Conservation (phyloP, 805 yeast genomes). For the Wickerhamiella domercqiae region DNA sequence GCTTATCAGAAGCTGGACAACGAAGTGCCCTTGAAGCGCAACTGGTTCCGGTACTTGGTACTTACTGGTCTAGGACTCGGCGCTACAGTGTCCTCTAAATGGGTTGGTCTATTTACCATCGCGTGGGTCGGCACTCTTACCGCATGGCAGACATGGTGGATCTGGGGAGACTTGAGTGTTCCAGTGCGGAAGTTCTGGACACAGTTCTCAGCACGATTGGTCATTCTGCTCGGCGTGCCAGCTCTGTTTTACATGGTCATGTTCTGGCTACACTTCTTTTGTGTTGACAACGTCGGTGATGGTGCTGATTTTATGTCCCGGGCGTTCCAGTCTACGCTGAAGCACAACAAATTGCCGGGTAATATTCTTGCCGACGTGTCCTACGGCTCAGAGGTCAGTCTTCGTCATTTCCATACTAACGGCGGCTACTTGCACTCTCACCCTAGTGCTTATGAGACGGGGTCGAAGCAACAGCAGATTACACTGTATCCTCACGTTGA, state of each 20-base stretch:
- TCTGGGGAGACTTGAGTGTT: conserved; percentile 51
- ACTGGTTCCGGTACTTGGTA: conserved; percentile 40
- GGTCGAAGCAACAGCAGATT: conserved; percentile 65
- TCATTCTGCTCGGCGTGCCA: conserved; percentile 40
- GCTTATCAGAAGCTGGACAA: conserved; percentile 36
- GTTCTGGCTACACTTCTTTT: conserved; percentile 42
- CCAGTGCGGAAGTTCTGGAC: conserved; percentile 24
- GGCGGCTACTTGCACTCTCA: conserved; percentile 80
- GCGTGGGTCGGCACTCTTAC: conserved; percentile 44
- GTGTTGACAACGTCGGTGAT: conserved; percentile 33
- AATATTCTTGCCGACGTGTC: conserved; percentile 49
- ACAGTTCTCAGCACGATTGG: conserved; percentile 29
- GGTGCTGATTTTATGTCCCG: conserved; percentile 54
- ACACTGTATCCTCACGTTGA: conserved; percentile 48
- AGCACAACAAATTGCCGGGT: conserved; percentile 27
- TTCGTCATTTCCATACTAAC: conserved; percentile 53
- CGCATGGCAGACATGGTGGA: conserved; percentile 44
- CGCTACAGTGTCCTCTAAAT: conserved; percentile 44
- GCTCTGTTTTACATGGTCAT: conserved; percentile 38
- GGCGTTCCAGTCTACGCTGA: conserved; percentile 45
- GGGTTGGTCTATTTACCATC: conserved; percentile 55
- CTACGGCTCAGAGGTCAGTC: conserved; percentile 53
- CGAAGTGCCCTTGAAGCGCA: conserved; percentile 29
- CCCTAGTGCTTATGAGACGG: conserved; percentile 42
- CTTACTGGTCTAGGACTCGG: conserved; percentile 38